Base-by-base conservation (phyloP, 768 basidiomycete genomes). In the Russula virescens region DNA sequence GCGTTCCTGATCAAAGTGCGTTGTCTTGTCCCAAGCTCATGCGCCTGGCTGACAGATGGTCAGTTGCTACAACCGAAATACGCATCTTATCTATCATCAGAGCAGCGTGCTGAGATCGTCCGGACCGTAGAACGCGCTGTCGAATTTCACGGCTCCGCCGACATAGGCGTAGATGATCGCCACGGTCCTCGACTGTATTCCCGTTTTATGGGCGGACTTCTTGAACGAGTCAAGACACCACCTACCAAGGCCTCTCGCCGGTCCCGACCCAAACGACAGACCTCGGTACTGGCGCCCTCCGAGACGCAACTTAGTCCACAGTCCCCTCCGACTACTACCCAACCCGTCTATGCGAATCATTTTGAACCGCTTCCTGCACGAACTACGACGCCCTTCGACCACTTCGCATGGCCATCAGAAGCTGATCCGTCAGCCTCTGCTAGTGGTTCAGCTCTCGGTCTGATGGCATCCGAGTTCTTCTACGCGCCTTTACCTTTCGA, bases 121-220 rank as follows among this genome's bases (percentile, higher is more conserved):
- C 51, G 56, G 11, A 64, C 65, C 26, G 69, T 74, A 14, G 64
- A 63, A 46, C 66, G 64, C 11, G 66, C 61, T 5, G 64, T 69
- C 62, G 68, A 69, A 42, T 70, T 74, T 34, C 69, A 69, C 35
- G 65, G 69, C 28, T 64, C 68, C 14, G 60, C 72, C 10, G 70
- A 68, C 38, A 68, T 73, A 35, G 70, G 71, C 16, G 68, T 74
- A 47, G 73, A 74, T n/a, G 69, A 68, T n/a, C 63, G 67, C n/a
- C 73, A 74, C 58, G 70, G 71, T 5, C 72, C 72, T 18, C 68
- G 68, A 57, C 68, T 74, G 18, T 74, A 71, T 56, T 64, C 73
- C 14, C 71, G 71, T 28, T 74, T 74, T 69, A 55, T 74, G 16
- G 60, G 60, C 19, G 67, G 69, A 21, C 66, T 74, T 47, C 63